phyloP scores from a whole-genome alignment of 345 rosid species.

The Gossypium ekmanianum region DNA sequence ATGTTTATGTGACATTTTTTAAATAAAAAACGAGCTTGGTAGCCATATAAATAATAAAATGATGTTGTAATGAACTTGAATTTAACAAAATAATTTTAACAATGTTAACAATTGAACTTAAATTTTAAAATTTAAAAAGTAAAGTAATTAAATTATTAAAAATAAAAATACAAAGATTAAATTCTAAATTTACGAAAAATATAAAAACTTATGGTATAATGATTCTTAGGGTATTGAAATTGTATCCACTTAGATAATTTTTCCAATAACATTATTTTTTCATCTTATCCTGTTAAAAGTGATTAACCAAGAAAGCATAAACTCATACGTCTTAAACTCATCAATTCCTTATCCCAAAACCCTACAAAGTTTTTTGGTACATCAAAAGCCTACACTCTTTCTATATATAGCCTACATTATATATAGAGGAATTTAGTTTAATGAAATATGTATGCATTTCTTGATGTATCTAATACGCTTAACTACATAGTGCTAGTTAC shows the following conservation, averaged over 20 bases:
- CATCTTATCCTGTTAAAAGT: not conserved
- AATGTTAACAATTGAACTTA: too few species aligned
- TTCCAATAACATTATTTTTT: not conserved
- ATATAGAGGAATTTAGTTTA: not conserved
- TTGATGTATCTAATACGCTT: not conserved
- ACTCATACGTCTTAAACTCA: conserved; percentile 3
- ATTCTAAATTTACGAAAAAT: too few species aligned
- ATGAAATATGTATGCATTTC: not conserved
- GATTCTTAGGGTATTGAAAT: not conserved
- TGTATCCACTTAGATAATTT: not conserved
- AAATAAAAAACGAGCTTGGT: too few species aligned
- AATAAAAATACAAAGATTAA: too few species aligned
- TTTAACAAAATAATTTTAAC: too few species aligned
- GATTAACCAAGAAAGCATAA: not conserved
- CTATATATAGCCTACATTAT: not conserved
- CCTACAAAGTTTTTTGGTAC: not conserved
- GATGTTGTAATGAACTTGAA: too few species aligned
- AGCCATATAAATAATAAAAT: too few species aligned
- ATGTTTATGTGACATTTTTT: too few species aligned
- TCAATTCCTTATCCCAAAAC: not conserved
- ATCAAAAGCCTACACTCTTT: not conserved
- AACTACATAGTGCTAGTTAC: not conserved
- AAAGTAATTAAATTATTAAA: too few species aligned
- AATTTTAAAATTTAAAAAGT: too few species aligned
- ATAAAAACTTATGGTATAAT: too few species aligned